Conservation (phyloP, 768 basidiomycete genomes). For the Tricholomella constricta region DNA sequence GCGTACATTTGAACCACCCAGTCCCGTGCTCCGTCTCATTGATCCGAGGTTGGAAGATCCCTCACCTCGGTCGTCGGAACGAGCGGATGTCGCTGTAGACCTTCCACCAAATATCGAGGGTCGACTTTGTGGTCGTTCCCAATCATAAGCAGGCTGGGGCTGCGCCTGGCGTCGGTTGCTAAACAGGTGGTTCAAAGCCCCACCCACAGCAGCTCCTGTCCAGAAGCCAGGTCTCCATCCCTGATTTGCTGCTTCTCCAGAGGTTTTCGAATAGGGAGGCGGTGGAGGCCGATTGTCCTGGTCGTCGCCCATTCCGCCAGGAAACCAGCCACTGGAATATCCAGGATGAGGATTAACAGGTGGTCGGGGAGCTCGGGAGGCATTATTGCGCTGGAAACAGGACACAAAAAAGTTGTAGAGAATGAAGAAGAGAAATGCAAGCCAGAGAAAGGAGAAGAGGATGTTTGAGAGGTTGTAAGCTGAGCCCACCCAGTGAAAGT, state of each 20-base stretch:
- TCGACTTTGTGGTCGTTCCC: constrained; percentile 49
- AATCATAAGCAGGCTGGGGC: constrained; percentile 45
- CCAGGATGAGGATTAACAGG: constrained; percentile 39
- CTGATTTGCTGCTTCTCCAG: constrained; percentile 19
- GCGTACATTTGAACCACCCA: constrained; percentile 75
- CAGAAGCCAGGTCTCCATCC: constrained; percentile 79
- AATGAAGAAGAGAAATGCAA: constrained; percentile 51
- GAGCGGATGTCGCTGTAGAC: constrained; percentile 22
- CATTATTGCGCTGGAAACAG: constrained; percentile 41
- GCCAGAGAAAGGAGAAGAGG: constrained; percentile 60
- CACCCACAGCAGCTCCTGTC: constrained; percentile 79
- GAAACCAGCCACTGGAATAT: constrained; percentile 53
- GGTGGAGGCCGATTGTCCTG: constrained; percentile 53
- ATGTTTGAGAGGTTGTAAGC: constrained; percentile 49
- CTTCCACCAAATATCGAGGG: constrained; percentile 31
- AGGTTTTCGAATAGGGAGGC: constrained; percentile 59
- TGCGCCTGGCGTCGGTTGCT: constrained; percentile 36
- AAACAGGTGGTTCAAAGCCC: constrained; percentile 61
- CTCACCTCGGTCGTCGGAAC: constrained; percentile 59
- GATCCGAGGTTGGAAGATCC: constrained; percentile 69
- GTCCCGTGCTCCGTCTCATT: constrained; percentile 77
- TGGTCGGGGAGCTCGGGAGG: constrained; percentile 31
- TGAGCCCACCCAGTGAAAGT: constrained; percentile 22
- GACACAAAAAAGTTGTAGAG: constrained; percentile 61
- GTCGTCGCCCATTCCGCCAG: constrained; percentile 44